phyloP scores from a whole-genome alignment of 2,329 filamentous ascomycete species.

The Aspergillus luchuensis region DNA sequence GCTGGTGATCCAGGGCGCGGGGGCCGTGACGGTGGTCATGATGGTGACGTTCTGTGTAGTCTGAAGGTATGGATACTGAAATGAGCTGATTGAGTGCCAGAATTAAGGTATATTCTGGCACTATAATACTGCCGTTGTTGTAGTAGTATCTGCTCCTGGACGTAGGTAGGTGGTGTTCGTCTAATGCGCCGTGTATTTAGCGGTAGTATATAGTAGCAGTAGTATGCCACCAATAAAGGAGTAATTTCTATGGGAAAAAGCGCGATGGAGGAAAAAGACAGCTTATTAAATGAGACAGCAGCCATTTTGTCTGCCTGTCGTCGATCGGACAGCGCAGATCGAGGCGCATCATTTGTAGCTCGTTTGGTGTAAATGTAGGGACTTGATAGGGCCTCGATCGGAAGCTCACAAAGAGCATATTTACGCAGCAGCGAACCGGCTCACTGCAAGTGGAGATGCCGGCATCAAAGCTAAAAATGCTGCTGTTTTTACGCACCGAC shows the following conservation, averaged over 20 bases:
- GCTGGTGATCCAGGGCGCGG: slow-evolving; percentile 1
- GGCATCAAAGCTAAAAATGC: background rate
- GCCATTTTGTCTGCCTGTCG: background rate
- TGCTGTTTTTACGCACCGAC: background rate
- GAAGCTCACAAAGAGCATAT: background rate
- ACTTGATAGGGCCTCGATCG: background rate
- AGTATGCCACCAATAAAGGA: too few relatives aligned
- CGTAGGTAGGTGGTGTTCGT: background rate
- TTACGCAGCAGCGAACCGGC: background rate
- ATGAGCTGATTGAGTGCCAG: too few relatives aligned
- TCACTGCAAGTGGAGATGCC: background rate
- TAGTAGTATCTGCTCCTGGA: background rate
- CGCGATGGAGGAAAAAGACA: too few relatives aligned
- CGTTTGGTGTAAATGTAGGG: background rate
- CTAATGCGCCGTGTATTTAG: too few relatives aligned
- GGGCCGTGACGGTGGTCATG: background rate
- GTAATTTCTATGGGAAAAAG: too few relatives aligned
- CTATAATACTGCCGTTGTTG: too few relatives aligned
- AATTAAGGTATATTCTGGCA: too few relatives aligned
- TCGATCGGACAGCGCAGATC: background rate
- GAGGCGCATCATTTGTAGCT: background rate
- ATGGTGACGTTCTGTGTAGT: too few relatives aligned
- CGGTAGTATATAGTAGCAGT: too few relatives aligned
- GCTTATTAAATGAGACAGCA: background rate
- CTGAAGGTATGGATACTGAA: too few relatives aligned